Evolutionary conservation across 192 early-diverging fungal species (phyloP), one percentile per base, ranked within the genome.

Genomic region (Coemansia sp.): DNA sequence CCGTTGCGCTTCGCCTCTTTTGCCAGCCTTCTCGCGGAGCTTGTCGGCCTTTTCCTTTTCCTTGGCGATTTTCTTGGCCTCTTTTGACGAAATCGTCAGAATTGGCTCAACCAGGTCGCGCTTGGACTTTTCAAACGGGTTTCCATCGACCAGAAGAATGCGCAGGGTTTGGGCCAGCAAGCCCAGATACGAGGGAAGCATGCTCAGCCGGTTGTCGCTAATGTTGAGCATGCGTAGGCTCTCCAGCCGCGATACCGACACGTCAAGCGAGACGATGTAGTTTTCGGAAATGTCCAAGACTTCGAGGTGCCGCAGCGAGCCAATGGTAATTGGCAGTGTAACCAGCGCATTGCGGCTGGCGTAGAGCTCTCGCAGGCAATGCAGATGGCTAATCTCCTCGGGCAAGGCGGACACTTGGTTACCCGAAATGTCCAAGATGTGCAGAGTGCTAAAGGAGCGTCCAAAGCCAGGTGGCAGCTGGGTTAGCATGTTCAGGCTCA

Each of bases 211-310:
- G 49, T 78, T 78, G 38, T 68, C 54, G 42, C 76, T 72, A n/a
- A 78, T 45, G 41, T 72, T 67, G 41, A 79, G 63, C 55, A 69
- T 59, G 15, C 67, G 70, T 48, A 79, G 63, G 8, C 23, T 37
- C 21, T 56, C 56, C 47, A 79, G 60, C 17, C 58, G 70, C 14
- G 66, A 56, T 6, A 79, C 18, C 23, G 50, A 59, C 11, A 46
- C 35, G 10, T 73, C 55, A 15, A 79, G 50, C 3, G 48, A 38
- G 4, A 35, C 31, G 21, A 79, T 56, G 37, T 58, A 36, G 67
- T 79, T 79, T 38, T 66, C 50, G 5, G 70, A 64, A 3, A 79
- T 31, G 37, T 67, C 60, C 26, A 79, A 55, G 7, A 74, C 50
- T 58, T 79, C 77, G 8, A 79, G 63, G 39, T 56, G 32, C 9